These are phyloP conservation scores for Asterionellopsis glacialis DNA, from an alignment of 108 stramenopile species.

Conservation along the genomic window DNA sequence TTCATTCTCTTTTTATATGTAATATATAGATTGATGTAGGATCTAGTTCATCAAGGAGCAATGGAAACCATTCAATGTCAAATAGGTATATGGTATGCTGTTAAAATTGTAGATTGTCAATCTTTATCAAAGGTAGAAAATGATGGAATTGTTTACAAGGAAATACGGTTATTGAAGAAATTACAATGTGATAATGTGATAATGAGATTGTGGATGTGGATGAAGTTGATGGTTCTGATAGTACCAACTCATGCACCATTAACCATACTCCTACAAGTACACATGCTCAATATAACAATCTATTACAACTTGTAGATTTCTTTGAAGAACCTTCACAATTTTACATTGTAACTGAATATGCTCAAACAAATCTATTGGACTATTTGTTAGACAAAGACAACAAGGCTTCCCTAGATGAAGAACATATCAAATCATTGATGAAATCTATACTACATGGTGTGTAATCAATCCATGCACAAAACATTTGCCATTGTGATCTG, in stretches of 20 bases:
- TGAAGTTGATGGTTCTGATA: constrained; percentile 27
- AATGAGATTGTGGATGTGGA: too few species aligned
- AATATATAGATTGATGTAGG: not conserved
- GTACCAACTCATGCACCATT: constrained; percentile 16
- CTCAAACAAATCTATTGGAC: constrained; percentile 57
- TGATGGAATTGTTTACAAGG: constrained; percentile 38
- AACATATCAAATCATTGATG: constrained; percentile 75
- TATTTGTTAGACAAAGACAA: constrained; percentile 91
- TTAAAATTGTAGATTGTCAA: constrained; percentile 63
- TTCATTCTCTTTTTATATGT: too few species aligned
- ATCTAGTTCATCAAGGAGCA: not conserved
- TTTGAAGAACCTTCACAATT: constrained; percentile 79
- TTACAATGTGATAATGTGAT: not conserved
- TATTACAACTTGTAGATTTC: constrained; percentile 81
- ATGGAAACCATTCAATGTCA: not conserved
- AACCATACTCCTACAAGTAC: too few species aligned
- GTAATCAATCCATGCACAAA: too few species aligned
- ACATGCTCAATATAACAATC: too few species aligned
- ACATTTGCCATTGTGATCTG: too few species aligned
- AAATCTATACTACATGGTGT: constrained; percentile 61
- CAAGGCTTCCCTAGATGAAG: constrained; percentile 82
- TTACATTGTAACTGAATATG: constrained; percentile 87
- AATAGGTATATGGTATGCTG: constrained; percentile 31
- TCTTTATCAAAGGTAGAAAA: constrained; percentile 37
- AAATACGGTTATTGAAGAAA: constrained; percentile 53